Conservation (phyloP, 2,329 filamentous ascomycete species). For the Colletotrichum brevisporum region DNA sequence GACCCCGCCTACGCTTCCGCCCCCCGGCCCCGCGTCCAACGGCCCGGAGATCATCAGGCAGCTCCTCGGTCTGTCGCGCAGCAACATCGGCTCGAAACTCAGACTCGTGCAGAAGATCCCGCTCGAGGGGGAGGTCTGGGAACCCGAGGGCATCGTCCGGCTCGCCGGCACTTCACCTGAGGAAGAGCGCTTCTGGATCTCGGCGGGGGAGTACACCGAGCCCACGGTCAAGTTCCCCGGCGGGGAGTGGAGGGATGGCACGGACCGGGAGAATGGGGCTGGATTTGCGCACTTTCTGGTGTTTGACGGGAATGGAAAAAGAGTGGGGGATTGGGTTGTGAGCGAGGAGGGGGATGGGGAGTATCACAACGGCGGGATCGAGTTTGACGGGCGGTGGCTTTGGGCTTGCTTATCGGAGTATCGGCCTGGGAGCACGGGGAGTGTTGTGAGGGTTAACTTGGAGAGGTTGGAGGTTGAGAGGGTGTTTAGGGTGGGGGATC, state of each 20-base stretch:
- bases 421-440: constrained; percentile 61
- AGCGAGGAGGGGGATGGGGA: constrained; percentile 50
- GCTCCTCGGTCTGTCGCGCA: constrained; percentile 53
- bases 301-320: constrained; percentile 57
- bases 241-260: constrained; percentile 63
- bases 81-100: constrained; percentile 49
- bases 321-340: constrained; percentile 61
- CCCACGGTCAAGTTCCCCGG: constrained; percentile 54
- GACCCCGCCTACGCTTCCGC: constrained; percentile 52
- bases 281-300: constrained; percentile 62
- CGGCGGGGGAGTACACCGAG: constrained; percentile 59
- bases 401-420: constrained; percentile 64
- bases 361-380: constrained; percentile 64
- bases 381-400: constrained; percentile 62
- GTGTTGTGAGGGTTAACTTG: constrained; percentile 56
- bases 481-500: constrained; percentile 56
- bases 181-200: constrained; percentile 59
- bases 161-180: constrained; percentile 45
- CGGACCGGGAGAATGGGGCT: constrained; percentile 60
- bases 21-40: constrained; percentile 51
- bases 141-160: constrained; percentile 64
- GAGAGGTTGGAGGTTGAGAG: constrained; percentile 50
- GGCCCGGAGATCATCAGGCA: constrained; percentile 53
- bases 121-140: constrained; percentile 61
- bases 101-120: constrained; percentile 56